Evolutionary conservation across 805 yeast species (phyloP).

Genomic region (Wickerhamomyces mucosus): DNA sequence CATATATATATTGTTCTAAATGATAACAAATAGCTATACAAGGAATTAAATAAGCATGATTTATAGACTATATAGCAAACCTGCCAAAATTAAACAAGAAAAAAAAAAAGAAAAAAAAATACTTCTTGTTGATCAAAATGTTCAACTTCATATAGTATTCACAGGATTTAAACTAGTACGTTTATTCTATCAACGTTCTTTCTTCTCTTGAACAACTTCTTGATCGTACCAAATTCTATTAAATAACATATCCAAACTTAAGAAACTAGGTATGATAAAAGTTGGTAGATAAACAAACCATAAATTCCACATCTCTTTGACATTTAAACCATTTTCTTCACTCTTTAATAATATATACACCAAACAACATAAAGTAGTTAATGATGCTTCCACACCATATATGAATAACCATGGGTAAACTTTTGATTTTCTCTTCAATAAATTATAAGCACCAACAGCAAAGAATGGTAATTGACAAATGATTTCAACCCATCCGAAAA

Average conservation of each 20-base stretch:
- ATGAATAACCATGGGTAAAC: constrained; percentile 37
- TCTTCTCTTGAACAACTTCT: too few species aligned
- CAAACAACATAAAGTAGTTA: constrained; percentile 71
- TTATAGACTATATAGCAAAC: too few species aligned
- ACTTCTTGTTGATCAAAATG: too few species aligned
- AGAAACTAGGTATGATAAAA: constrained; percentile 48
- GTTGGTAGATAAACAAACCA: constrained; percentile 60
- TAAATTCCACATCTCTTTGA: constrained; percentile 32
- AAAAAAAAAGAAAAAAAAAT: too few species aligned
- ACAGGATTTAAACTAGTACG: too few species aligned
- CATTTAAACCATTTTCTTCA: constrained; percentile 22
- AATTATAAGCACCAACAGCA: constrained; percentile 30
- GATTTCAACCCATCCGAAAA: constrained; percentile 66
- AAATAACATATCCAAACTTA: constrained; percentile 24
- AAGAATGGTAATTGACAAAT: constrained; percentile 77
- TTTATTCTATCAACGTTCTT: too few species aligned
- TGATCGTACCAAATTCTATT: constrained; percentile 13
- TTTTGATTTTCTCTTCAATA: constrained; percentile 25
- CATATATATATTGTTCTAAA: too few species aligned
- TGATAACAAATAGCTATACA: too few species aligned
- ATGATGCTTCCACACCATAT: constrained; percentile 77
- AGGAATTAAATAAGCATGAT: too few species aligned
- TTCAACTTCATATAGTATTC: too few species aligned
- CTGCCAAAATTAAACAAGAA: too few species aligned
- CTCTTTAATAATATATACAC: constrained; percentile 32